These are phyloP conservation scores for Trichoderma reesei DNA, from an alignment of 495 filamentous ascomycete genomes.

Conservation along the genomic window DNA sequence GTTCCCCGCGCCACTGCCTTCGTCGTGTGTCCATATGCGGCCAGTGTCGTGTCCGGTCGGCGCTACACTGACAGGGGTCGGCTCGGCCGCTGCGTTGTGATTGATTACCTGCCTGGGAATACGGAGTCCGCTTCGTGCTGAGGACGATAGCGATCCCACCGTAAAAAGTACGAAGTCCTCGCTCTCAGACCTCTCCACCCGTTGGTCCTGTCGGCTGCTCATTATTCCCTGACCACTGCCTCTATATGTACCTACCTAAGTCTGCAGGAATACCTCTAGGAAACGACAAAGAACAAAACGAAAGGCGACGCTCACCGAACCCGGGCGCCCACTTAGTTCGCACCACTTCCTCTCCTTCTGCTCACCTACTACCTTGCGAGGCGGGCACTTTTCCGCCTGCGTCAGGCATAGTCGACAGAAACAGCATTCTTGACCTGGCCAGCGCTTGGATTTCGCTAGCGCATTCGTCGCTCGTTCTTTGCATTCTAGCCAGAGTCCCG, in stretches of 20 bases:
- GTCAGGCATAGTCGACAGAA: not conserved
- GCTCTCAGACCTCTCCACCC: not conserved
- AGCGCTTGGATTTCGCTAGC: slow-evolving; percentile 3
- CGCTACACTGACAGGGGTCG: not conserved
- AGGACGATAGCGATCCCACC: not conserved
- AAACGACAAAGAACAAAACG: not conserved
- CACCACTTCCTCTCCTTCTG: not conserved
- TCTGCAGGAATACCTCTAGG: too few species aligned
- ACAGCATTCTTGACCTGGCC: not conserved
- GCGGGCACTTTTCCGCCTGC: slow-evolving; percentile 1
- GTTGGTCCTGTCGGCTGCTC: not conserved
- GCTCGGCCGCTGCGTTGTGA: not conserved
- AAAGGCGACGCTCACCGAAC: not conserved
- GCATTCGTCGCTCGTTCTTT: slow-evolving; percentile 7
- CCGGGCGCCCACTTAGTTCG: not conserved
- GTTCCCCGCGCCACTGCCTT: slow-evolving; percentile 2
- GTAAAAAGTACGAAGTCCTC: not conserved
- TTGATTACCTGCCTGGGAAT: not conserved
- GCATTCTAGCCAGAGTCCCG: not conserved
- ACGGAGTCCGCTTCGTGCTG: not conserved
- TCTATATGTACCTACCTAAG: not conserved
- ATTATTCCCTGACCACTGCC: not conserved
- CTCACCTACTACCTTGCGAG: not conserved
- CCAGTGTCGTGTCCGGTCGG: not conserved
- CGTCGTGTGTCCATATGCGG: not conserved